These are phyloP conservation scores for Potentilla sterilis DNA, from an alignment of 306 rosid genomes.

Conservation along the genomic window DNA sequence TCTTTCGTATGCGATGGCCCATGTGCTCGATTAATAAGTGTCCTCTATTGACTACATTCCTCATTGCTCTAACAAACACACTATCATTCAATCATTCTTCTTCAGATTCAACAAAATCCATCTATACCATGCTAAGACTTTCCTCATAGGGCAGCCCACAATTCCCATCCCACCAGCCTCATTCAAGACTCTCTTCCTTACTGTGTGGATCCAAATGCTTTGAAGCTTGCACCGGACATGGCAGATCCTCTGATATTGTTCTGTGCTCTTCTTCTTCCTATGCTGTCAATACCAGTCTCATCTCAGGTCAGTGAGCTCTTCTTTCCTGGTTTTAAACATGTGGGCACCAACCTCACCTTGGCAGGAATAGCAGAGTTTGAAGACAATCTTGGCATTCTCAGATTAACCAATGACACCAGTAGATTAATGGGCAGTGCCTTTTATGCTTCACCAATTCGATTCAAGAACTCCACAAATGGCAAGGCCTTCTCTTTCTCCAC, in stretches of 20 bases:
- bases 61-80: neutral
- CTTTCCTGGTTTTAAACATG: conserved; percentile 51
- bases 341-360: conserved; percentile 41
- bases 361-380: conserved; percentile 46
- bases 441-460: conserved; percentile 41
- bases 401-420: conserved; percentile 55
- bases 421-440: conserved; percentile 56
- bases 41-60: neutral
- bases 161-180: conserved; percentile 9
- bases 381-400: conserved; percentile 43
- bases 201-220: neutral
- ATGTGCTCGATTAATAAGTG: neutral
- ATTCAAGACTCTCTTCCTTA: neutral
- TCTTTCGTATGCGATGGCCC: neutral
- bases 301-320: conserved; percentile 38
- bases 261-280: conserved; percentile 1
- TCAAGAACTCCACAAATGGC: conserved; percentile 55
- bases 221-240: conserved; percentile 28
- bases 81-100: neutral
- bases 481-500: conserved; percentile 72
- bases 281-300: conserved; percentile 34
- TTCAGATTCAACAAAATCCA: conserved; percentile 26
- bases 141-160: neutral
- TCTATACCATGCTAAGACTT: conserved; percentile 10
- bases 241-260: conserved; percentile 25